Evolutionary conservation across 1,139 yeast species (phyloP), one percentile per base, ranked within the genome.

Genomic region (Saccharomyces pastorianus): DNA sequence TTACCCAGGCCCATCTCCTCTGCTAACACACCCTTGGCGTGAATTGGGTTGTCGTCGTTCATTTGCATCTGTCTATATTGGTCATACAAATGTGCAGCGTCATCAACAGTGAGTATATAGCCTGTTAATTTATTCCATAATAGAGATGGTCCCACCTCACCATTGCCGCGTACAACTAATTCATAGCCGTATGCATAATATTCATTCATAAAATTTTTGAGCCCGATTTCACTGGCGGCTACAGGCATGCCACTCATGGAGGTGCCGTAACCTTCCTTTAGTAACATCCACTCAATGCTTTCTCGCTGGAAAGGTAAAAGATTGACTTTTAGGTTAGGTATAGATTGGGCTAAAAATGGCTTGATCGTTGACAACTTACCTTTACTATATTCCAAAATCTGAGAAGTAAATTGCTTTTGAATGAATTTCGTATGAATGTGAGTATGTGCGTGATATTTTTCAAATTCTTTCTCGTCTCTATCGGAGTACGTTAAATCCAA

Each of bases 1-100:
- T 93, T 93, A 0, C 99, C 99, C 4, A 93, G 76, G 0, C 99
- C 98, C 99, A 93, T 93, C 69, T 93, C 98, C 66, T 91, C 98
- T 1, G 95, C 86, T 44, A 91, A 69, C 7, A 91, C 71, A 0
- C 93, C 96, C 55, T 77, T 78, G 0, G 89, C 91, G 17, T 47
- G 49, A 17, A 27, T 49, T 41, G 38, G 48, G 6, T 49, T 41
- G 20, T 32, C 42, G 11, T 17, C 11, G 23, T 27, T 42, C 8
- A 17, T 8, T 4, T 11, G 11, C 11, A 9, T 13, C 25, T 20
- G 11, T 11, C 44, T 38, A 38, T 38, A 38, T 5, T 38, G 44
- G 7, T 38, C 11, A 8, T 38, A 38, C 44, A 38, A 7, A 46
- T 26, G 47, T 26, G 49, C 51, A n/a, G 62, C 63, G 2, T 56